Evolutionary conservation across 306 rosid genomes (phyloP), one percentile per base, ranked within the genome.

Genomic region (Lathyrus sativus): DNA sequence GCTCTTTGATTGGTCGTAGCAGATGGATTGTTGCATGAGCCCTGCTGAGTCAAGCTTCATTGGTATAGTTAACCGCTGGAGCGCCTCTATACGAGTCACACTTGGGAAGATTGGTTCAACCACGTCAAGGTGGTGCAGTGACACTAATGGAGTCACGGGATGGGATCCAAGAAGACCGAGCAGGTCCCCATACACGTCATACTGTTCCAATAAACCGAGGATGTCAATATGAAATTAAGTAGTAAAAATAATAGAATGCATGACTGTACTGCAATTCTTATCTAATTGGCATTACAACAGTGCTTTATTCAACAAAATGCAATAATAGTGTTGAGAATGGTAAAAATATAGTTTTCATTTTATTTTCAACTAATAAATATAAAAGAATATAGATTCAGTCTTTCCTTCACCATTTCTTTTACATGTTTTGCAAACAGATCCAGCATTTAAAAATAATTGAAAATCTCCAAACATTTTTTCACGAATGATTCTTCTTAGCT

Each of bases 101-200:
- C 88, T 83, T 26, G 99, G 99, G 80, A 95, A 95, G 80, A 95
- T 91, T 13, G 99, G 97, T 78, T 95, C 99, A 6, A 91, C 99
- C 31, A 95, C 89, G 69, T 95, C 99, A 46, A 95, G 96, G 74
- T 95, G 99, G 76, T 95, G 99, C 67, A 95, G 82, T 2, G 99
- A 85, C 59, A 95, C 99, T 35, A 95, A 79, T 11, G 99, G 97
- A 14, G 92, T 79, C 75, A 95, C 97, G 0, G 99, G 99, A 72
- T 95, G 99, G 2, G 99, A 85, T 0, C 97, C 91, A n/a, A 95
- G 97, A 42, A 95, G 99, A 55, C 99, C 99, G 3, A 95, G 81
- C 65, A 95, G 78, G 80, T 88, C 88, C 55, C 99, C 99, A 6
- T 95, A 91, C 67, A 95, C 99, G 73, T 95, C 99, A 67, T 88